Evolutionary conservation across 495 filamentous ascomycete genomes (phyloP).

Genomic region (Bathelium albidoporum): DNA sequence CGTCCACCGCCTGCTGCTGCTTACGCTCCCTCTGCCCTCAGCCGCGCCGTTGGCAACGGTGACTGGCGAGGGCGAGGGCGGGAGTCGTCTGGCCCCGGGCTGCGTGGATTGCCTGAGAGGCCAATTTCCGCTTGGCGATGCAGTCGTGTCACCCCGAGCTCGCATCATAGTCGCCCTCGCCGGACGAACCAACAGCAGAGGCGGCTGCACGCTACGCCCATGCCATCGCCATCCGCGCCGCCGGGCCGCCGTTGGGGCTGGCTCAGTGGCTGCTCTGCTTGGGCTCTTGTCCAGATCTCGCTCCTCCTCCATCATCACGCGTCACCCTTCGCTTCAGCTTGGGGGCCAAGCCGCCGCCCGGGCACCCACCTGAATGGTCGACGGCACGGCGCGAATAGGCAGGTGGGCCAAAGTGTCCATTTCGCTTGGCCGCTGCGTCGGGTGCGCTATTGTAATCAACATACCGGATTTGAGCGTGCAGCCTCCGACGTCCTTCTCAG

Average conservation of each 20-base stretch:
- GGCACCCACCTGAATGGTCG: not conserved
- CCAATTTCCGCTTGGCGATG: not conserved
- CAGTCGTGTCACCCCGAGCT: not conserved
- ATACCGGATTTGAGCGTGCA: not conserved
- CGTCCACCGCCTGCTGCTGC: too few relatives aligned
- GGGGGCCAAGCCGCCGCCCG: not conserved
- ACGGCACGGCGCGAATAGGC: slow-evolving; percentile 5
- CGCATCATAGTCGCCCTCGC: not conserved
- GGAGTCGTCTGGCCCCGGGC: not conserved
- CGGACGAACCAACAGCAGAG: not conserved
- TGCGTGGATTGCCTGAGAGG: not conserved
- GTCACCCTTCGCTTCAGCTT: not conserved
- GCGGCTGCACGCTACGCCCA: not conserved
- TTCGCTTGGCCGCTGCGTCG: not conserved
- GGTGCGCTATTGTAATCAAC: not conserved
- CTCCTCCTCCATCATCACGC: slow-evolving; percentile 1
- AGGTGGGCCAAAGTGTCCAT: not conserved
- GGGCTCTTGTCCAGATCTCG: not conserved
- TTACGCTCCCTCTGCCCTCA: not conserved
- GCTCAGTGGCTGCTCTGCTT: too few relatives aligned
- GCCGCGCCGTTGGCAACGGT: slow-evolving; percentile 2
- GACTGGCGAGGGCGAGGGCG: not conserved
- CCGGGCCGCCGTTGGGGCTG: not conserved
- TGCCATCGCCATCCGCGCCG: not conserved
- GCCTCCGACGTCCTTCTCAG: not conserved